A percentile compares a stretch with the other conserved stretches of the same genome.
phyloP scores from a whole-genome alignment of 257 asterid species.

The Nicotiana knightiana region DNA sequence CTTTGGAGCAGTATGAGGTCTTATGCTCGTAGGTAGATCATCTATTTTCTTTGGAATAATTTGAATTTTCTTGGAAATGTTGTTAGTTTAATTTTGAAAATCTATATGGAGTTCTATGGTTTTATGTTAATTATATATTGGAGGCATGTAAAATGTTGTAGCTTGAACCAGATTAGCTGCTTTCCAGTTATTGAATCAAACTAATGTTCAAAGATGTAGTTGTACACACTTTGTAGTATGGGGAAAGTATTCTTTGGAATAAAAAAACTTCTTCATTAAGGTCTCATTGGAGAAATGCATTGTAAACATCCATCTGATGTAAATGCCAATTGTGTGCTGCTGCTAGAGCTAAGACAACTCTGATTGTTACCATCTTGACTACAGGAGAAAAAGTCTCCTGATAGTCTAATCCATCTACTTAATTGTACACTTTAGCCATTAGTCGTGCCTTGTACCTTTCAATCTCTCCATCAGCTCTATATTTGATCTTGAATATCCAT shows the following conservation, averaged over 20 bases:
- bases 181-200: neutral
- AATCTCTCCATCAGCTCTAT: no score
- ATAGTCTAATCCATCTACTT: no score
- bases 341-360: no score
- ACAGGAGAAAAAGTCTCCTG: no score
- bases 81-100: neutral
- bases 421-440: no score
- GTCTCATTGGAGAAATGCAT: no score
- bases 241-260: neutral
- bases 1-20: conserved; percentile 88
- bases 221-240: neutral
- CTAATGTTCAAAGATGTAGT: neutral
- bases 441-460: no score
- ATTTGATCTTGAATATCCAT: no score
- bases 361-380: no score
- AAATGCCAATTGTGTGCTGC: no score
- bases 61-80: neutral
- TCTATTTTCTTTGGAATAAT: neutral
- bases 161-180: neutral
- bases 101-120: neutral
- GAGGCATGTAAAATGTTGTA: neutral
- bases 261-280: neutral
- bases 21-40: conserved; percentile 32
- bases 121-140: neutral
- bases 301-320: no score